Evolutionary conservation across 441 rosid species (phyloP), one percentile per base, ranked within the genome.

Genomic region (Kokia cookei): DNA sequence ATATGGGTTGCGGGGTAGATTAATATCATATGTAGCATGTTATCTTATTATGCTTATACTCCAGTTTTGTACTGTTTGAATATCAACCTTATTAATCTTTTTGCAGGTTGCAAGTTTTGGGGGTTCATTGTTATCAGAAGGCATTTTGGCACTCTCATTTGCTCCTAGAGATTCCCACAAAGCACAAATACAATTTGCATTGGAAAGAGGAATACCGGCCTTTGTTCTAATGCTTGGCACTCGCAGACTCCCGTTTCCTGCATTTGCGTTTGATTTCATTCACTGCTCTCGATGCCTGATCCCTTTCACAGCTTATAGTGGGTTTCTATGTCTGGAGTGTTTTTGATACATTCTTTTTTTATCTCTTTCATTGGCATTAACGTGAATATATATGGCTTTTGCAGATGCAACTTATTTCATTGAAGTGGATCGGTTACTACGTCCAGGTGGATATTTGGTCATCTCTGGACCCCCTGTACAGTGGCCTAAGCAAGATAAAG

Each of bases 211-310:
- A 79, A 83, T 93, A 67, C 99, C 98, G 0, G 97, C 99, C 15
- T 89, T 93, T 86, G 97, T 93, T 75, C 98, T 98, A 71, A 96
- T 93, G 97, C 97, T 96, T 78, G 99, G 98, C 84, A 93, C 98
- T 69, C 93, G 91, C 13, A 87, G 94, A 83, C 99, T 96, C 67
- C 98, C 97, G 0, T 93, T 92, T 79, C 93, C 99, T 50, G 94
- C 98, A 13, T 90, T 78, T 69, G 84, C 99, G 15, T 96, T 96
- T 81, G 98, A 96, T 82, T 62, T 96, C 74, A 79, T 93, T 62
- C 98, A 96, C 58, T 96, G 98, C 79, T 93, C 99, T 50, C 84
- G 97, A 15, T 92, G 99, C 81, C 77, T 90, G 84, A 93, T 96
- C 81, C 97, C 99, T 51, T 96, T 90, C 73, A 93, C 99, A 7